These are phyloP conservation scores for Colletotrichum lini DNA, from an alignment of 2,329 filamentous ascomycete species.

Conservation along the genomic window DNA sequence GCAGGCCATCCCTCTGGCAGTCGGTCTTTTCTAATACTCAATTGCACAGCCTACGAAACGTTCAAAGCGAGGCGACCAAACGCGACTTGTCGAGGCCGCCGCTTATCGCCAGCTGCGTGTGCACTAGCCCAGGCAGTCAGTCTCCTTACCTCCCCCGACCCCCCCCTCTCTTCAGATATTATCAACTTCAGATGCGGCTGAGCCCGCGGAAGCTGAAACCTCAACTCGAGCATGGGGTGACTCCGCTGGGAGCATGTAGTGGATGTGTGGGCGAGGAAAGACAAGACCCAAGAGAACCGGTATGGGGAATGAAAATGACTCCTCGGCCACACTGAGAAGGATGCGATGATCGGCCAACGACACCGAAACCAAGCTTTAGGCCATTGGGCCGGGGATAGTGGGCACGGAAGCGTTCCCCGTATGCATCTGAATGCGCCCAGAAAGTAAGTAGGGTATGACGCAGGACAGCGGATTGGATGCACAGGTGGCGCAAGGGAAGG, in stretches of 20 bases:
- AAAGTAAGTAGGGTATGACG: slow-evolving; percentile 22
- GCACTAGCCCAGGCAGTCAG: slow-evolving; percentile 35
- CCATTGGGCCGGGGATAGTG: slow-evolving; percentile 8
- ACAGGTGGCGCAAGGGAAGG: neutral
- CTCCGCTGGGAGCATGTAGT: neutral
- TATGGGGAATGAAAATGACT: slow-evolving; percentile 9
- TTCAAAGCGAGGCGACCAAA: slow-evolving; percentile 6
- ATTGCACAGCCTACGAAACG: slow-evolving; percentile 6
- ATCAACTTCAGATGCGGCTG: slow-evolving; percentile 33
- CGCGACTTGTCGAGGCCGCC: neutral
- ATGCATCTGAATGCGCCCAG: slow-evolving; percentile 36
- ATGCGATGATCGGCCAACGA: slow-evolving; percentile 27
- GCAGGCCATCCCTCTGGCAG: neutral
- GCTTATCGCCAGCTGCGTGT: neutral
- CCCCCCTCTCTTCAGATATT: neutral
- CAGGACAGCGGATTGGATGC: slow-evolving; percentile 18
- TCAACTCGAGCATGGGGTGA: neutral
- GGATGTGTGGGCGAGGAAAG: neutral
- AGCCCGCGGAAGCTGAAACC: slow-evolving; percentile 6
- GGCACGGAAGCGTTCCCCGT: slow-evolving; percentile 27
- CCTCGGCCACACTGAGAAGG: neutral
- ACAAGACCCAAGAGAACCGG: neutral
- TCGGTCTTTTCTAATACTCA: slow-evolving; percentile 14
- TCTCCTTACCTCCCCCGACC: neutral
- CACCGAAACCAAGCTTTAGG: slow-evolving; percentile 37